Percentiles rank a stretch among this genome's conserved stretches.
These are phyloP conservation scores for Elaeis guineensis DNA, from an alignment of 176 grass and related monocot species.

Conservation along the genomic window DNA sequence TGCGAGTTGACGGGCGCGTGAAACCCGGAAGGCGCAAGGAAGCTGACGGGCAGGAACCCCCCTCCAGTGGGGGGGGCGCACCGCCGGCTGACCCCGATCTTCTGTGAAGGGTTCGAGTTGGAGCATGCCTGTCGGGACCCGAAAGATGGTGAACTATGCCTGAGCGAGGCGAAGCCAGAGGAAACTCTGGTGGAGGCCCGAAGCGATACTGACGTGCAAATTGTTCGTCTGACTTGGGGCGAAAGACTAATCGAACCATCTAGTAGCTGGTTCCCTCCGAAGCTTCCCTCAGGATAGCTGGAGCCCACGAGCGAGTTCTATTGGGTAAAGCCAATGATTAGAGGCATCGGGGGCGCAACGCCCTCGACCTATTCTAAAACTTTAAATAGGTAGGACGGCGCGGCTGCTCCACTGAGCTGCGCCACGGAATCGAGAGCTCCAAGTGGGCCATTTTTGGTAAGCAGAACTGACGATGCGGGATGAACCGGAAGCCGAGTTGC, in stretches of 20 bases:
- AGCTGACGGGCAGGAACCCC: too few species aligned
- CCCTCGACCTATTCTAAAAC: constrained; percentile 58
- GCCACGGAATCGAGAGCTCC: too few species aligned
- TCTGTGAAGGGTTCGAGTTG: constrained; percentile 74
- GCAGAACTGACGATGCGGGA: too few species aligned
- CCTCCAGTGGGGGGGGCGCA: constrained; percentile 31
- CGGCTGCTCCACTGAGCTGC: too few species aligned
- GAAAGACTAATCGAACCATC: constrained; percentile 70
- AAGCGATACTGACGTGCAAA: too few species aligned
- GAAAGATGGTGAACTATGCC: constrained; percentile 86
- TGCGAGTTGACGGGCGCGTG: constrained; percentile 36
- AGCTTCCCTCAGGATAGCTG: constrained; percentile 40
- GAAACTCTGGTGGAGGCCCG: not conserved
- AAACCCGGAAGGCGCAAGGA: too few species aligned
- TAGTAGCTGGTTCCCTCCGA: constrained; percentile 59
- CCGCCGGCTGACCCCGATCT: constrained; percentile 50
- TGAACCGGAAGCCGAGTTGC: too few species aligned
- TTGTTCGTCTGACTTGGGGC: constrained; percentile 2
- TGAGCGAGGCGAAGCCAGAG: constrained; percentile 50
- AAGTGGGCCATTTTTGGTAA: too few species aligned
- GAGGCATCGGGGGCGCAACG: constrained; percentile 40
- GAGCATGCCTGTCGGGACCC: constrained; percentile 70
- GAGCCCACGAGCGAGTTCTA: not conserved
- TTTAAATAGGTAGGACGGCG: too few species aligned
- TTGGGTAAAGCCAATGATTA: too few species aligned